phyloP scores from a whole-genome alignment of 495 filamentous ascomycete genomes.

The Cercophora scortea region DNA sequence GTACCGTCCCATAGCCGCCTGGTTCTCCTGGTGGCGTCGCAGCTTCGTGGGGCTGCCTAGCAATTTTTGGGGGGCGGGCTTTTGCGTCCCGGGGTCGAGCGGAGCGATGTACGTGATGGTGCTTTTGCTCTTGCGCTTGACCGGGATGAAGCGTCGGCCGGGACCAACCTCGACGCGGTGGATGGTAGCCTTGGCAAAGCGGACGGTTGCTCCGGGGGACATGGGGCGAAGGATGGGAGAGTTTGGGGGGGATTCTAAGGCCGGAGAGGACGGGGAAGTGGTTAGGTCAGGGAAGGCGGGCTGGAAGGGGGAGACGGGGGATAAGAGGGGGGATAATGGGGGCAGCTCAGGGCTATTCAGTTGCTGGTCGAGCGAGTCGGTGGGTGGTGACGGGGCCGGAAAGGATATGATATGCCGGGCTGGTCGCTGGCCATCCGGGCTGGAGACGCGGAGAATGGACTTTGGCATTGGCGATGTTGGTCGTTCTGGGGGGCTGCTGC shows the following conservation, averaged over 20 bases:
- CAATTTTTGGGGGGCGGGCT: slow-evolving; percentile 11
- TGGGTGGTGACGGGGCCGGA: slow-evolving; percentile 8
- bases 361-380: slow-evolving; percentile 1
- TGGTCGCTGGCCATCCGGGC: slow-evolving; percentile 14
- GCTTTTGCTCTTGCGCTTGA: slow-evolving; percentile 27
- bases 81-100: slow-evolving; percentile 18
- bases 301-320: not conserved
- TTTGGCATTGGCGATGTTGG: slow-evolving; percentile 16
- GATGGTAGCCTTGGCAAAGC: slow-evolving; percentile 25
- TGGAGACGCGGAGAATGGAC: slow-evolving; percentile 22
- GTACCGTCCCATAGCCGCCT: slow-evolving; percentile 25
- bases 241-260: slow-evolving; percentile 2
- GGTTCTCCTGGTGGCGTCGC: slow-evolving; percentile 25
- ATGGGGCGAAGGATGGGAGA: slow-evolving; percentile 11
- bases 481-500: slow-evolving; percentile 5
- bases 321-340: not conserved
- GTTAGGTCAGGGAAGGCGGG: not conserved
- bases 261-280: too few species aligned
- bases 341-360: slow-evolving; percentile 2
- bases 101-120: slow-evolving; percentile 26
- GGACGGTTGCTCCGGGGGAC: slow-evolving; percentile 20
- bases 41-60: slow-evolving; percentile 22
- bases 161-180: slow-evolving; percentile 24
- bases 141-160: slow-evolving; percentile 21
- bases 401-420: slow-evolving; percentile 12